A percentile compares a stretch with the other conserved stretches of the same genome.
Conservation (phyloP, 306 rosid genomes). For the Rosa multiflora region DNA sequence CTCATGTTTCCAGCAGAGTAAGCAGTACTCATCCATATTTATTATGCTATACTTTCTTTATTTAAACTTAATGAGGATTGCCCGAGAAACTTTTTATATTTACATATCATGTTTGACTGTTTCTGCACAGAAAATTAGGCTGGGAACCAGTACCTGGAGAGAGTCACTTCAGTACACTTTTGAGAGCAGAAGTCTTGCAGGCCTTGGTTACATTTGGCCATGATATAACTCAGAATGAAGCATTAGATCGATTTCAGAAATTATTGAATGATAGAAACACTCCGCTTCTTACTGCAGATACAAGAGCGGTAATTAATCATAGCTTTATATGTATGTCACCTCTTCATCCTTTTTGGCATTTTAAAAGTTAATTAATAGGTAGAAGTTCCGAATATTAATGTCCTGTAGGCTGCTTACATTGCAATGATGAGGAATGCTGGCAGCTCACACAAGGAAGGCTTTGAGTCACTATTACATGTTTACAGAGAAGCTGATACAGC, state of each 20-base stretch:
- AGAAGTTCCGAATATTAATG: background rate
- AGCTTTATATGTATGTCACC: background rate
- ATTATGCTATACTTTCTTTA: background rate
- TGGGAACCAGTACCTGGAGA: conserved; percentile 58
- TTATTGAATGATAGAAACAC: conserved; percentile 42
- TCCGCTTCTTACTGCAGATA: conserved; percentile 51
- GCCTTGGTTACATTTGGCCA: conserved; percentile 59
- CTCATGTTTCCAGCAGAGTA: conserved; percentile 57
- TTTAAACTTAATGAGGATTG: background rate
- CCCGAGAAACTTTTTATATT: background rate
- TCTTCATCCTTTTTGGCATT: background rate
- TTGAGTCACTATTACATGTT: conserved; percentile 43
- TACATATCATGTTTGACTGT: background rate
- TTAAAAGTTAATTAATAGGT: background rate
- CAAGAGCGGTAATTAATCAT: conserved; percentile 36
- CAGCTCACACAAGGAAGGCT: conserved; percentile 35
- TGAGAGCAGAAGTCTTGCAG: conserved; percentile 41
- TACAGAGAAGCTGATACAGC: conserved; percentile 37
- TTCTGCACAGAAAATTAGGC: conserved; percentile 47
- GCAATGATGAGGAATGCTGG: conserved; percentile 55
- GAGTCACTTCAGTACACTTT: conserved; percentile 42
- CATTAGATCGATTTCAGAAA: conserved; percentile 46
- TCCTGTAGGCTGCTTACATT: conserved; percentile 50
- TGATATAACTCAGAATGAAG: conserved; percentile 50
- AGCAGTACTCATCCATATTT: conserved; percentile 8